Evolutionary conservation across 148 eudicot genomes (phyloP).

Genomic region (Amaranthus palmeri): DNA sequence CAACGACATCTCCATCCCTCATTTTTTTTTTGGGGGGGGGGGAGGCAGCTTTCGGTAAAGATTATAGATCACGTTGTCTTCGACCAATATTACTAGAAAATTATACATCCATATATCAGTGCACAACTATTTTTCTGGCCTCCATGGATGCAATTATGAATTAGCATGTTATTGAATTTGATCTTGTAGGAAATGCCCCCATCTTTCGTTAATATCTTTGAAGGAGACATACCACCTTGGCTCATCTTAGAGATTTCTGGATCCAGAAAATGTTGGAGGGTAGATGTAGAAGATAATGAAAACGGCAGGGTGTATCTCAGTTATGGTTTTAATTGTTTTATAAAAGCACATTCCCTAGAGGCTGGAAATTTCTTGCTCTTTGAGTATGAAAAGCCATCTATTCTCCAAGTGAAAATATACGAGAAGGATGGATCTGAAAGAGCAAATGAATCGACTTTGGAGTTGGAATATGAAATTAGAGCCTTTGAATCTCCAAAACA

Average conservation of each 20-base stretch:
- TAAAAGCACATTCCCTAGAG: constrained; percentile 11
- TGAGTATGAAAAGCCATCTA: constrained; percentile 10
- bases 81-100: background rate
- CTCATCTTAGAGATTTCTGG: constrained; percentile 25
- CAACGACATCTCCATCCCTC: too few relatives aligned
- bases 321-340: constrained; percentile 27
- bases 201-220: constrained; percentile 12
- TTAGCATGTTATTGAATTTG: background rate
- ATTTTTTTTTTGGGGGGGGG: too few relatives aligned
- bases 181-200: constrained; percentile 21
- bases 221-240: constrained; percentile 25
- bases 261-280: constrained; percentile 29
- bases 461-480: background rate
- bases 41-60: too few relatives aligned
- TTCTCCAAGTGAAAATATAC: constrained; percentile 26
- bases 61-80: background rate
- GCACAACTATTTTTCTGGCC: background rate
- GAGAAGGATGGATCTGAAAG: constrained; percentile 29
- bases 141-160: background rate
- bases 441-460: constrained; percentile 1
- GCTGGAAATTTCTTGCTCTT: constrained; percentile 24
- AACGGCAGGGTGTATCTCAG: constrained; percentile 11
- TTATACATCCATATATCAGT: background rate
- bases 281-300: constrained; percentile 16
- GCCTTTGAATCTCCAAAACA: constrained; percentile 2